Conservation (phyloP, 139 green algal species). For the Chlorella sp. region DNA sequence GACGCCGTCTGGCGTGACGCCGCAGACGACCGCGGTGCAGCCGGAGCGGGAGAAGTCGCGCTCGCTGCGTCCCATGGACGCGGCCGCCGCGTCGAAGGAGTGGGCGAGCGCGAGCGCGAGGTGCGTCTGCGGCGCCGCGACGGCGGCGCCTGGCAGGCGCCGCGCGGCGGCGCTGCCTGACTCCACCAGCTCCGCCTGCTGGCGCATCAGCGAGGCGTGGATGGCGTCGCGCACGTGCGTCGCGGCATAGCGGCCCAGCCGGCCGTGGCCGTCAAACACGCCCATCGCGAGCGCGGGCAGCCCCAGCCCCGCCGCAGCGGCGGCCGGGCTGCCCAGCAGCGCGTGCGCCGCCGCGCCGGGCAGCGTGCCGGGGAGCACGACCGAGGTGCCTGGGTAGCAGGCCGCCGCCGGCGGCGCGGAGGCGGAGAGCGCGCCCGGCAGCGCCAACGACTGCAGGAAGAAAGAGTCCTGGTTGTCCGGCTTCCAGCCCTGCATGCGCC, state of each 20-base stretch:
- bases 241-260: constrained; percentile 17
- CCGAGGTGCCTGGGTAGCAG: too few species aligned
- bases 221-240: constrained; percentile 26
- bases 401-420: too few species aligned
- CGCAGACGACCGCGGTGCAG: constrained; percentile 45
- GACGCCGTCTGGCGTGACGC: constrained; percentile 4
- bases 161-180: not conserved
- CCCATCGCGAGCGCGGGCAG: constrained; percentile 24
- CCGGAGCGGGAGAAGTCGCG: constrained; percentile 41
- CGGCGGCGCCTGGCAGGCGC: constrained; percentile 3
- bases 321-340: not conserved
- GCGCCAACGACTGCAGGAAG: constrained; percentile 36
- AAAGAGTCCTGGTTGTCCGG: constrained; percentile 53
- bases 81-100: constrained; percentile 11
- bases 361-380: too few species aligned
- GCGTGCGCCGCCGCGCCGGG: not conserved
- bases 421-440: too few species aligned
- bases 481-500: constrained; percentile 35
- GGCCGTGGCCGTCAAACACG: constrained; percentile 55
- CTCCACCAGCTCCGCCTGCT: not conserved
- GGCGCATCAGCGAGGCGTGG: not conserved
- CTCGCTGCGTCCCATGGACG: not conserved
- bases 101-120: not conserved
- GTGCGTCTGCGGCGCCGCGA: not conserved
- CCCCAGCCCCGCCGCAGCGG: not conserved